phyloP scores from a whole-genome alignment of 2,329 filamentous ascomycete genomes.

The Pestalotiopsis sp. region DNA sequence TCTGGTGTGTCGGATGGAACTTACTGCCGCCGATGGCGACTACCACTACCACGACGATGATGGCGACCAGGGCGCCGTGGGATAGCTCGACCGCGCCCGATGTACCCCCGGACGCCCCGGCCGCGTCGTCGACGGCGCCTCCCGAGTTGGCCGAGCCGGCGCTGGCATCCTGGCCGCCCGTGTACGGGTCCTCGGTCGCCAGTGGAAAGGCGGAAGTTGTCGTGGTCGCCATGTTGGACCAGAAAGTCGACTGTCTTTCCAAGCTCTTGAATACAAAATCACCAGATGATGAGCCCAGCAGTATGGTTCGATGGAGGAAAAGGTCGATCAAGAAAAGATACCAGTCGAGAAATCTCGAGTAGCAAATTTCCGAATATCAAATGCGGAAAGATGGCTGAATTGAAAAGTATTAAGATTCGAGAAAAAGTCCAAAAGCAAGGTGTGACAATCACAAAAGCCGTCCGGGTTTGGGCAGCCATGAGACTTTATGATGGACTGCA shows the following conservation, averaged over 20 bases:
- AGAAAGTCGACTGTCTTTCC: constrained; percentile 26
- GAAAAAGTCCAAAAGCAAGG: background rate
- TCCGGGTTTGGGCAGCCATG: background rate
- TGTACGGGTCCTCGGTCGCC: constrained; percentile 42
- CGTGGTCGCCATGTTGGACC: constrained; percentile 42
- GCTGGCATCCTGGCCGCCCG: constrained; percentile 35
- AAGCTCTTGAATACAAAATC: background rate
- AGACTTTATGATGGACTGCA: constrained; percentile 9
- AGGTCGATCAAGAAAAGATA: background rate
- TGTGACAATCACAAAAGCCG: background rate
- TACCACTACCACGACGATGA: constrained; percentile 71
- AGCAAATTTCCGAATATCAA: constrained; percentile 18
- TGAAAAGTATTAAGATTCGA: background rate
- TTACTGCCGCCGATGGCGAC: constrained; percentile 72
- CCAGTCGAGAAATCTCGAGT: background rate
- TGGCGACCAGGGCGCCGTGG: constrained; percentile 71
- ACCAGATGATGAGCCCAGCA: background rate
- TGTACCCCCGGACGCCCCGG: constrained; percentile 68
- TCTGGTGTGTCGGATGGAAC: constrained; percentile 26
- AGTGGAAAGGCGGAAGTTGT: constrained; percentile 44
- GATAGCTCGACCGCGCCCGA: constrained; percentile 66
- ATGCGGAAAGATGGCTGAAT: background rate
- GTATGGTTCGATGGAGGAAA: background rate
- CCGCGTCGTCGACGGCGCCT: constrained; percentile 50
- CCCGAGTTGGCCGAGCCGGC: constrained; percentile 36